phyloP scores from a whole-genome alignment of 2,329 filamentous ascomycete genomes.

The Aspergillus viridinutans region DNA sequence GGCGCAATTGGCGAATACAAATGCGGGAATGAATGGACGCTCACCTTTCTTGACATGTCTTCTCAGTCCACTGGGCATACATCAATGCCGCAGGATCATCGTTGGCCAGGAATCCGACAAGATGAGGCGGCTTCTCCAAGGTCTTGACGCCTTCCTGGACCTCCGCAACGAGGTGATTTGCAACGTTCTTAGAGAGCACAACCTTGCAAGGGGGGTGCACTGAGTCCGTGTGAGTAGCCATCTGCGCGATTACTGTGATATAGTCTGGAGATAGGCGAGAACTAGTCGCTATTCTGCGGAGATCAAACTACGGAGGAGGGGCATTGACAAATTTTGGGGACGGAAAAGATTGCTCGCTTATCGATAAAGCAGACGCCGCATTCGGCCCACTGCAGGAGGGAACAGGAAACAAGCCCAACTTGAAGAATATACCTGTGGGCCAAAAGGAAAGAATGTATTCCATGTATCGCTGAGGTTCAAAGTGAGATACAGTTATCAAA shows the following conservation, averaged over 20 bases:
- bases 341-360: conserved; percentile 34
- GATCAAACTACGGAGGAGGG: conserved; percentile 13
- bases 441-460: not conserved
- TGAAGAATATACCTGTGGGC: not conserved
- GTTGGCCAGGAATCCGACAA: conserved; percentile 91
- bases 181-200: conserved; percentile 80
- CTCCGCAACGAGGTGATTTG: conserved; percentile 73
- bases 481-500: not conserved
- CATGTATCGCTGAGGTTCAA: not conserved
- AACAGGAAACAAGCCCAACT: not conserved
- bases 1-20: conserved; percentile 8
- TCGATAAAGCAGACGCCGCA: conserved; percentile 33
- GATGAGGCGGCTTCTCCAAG: conserved; percentile 67
- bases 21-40: conserved; percentile 30
- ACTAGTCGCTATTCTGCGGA: conserved; percentile 7
- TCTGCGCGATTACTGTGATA: conserved; percentile 11
- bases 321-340: conserved; percentile 21
- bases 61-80: conserved; percentile 96
- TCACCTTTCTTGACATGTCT: conserved; percentile 95
- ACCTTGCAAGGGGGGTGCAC: conserved; percentile 71
- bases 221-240: conserved; percentile 29
- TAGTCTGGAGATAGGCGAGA: conserved; percentile 5
- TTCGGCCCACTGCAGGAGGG: conserved; percentile 19
- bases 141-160: conserved; percentile 70
- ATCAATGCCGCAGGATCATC: conserved; percentile 83